These are phyloP conservation scores for Paraphaeosphaeria minitans DNA, from an alignment of 2,329 filamentous ascomycete species.

Conservation along the genomic window DNA sequence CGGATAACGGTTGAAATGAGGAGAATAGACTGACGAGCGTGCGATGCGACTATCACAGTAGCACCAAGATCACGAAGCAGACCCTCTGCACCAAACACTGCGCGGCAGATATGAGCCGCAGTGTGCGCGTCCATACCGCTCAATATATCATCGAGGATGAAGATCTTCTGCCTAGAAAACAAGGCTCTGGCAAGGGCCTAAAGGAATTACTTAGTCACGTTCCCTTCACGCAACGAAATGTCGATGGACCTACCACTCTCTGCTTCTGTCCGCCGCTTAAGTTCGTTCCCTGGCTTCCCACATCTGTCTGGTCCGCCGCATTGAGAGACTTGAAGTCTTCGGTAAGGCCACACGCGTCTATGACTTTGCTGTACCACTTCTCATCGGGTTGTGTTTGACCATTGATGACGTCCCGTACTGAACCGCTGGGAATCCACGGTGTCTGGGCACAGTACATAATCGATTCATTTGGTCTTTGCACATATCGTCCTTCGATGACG, in stretches of 20 bases:
- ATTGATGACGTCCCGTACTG: slow-evolving; percentile 24
- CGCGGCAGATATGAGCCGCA: slow-evolving; percentile 5
- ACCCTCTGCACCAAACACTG: neutral
- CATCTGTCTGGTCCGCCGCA: slow-evolving; percentile 42
- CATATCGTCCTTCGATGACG: neutral
- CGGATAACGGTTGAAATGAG: neutral
- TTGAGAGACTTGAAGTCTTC: slow-evolving; percentile 18
- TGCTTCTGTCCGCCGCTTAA: slow-evolving; percentile 57
- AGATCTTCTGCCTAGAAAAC: slow-evolving; percentile 51
- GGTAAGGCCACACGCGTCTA: slow-evolving; percentile 26
- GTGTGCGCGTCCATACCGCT: slow-evolving; percentile 49
- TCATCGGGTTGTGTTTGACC: slow-evolving; percentile 23
- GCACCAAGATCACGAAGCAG: slow-evolving; percentile 3
- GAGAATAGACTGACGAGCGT: neutral
- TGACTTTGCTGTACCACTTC: slow-evolving; percentile 32
- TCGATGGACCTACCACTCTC: slow-evolving; percentile 37
- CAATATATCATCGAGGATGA: slow-evolving; percentile 55
- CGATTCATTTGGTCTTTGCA: neutral
- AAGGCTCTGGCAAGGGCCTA: slow-evolving; percentile 53
- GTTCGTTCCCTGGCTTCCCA: slow-evolving; percentile 54
- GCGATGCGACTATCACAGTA: slow-evolving; percentile 6
- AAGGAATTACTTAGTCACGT: neutral
- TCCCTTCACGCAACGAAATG: neutral
- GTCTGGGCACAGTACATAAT: slow-evolving; percentile 33
- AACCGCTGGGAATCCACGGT: slow-evolving; percentile 32